Conservation (phyloP, 2,329 filamentous ascomycete genomes). For the Lachnellula willkommii region DNA sequence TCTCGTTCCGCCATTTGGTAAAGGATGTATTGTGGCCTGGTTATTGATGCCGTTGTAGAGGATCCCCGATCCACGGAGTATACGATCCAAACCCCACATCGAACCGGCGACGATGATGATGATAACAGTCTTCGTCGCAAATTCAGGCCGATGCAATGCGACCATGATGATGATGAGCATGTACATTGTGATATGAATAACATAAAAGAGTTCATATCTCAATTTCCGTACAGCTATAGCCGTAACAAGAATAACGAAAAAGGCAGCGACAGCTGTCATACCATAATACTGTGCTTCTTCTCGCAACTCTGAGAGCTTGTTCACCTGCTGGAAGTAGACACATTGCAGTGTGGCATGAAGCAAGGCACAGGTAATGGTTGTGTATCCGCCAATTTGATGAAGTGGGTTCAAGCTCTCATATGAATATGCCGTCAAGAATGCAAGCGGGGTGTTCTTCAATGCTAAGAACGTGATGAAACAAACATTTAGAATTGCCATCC, state of each 20-base stretch:
- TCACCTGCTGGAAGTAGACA: conserved; percentile 25
- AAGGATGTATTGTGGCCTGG: conserved; percentile 46
- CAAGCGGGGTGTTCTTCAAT: conserved; percentile 54
- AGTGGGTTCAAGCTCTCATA: conserved; percentile 56
- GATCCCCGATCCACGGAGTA: conserved; percentile 43
- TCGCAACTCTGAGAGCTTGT: conserved; percentile 34
- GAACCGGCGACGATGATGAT: conserved; percentile 39
- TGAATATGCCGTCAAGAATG: conserved; percentile 47
- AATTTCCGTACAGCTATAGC: conserved; percentile 39
- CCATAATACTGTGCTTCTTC: conserved; percentile 31
- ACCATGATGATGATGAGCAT: conserved; percentile 43
- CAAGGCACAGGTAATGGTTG: conserved; percentile 41
- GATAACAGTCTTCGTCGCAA: conserved; percentile 37
- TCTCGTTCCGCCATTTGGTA: conserved; percentile 50
- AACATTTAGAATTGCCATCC: conserved; percentile 46
- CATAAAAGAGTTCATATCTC: conserved; percentile 53
- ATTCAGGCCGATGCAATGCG: conserved; percentile 47
- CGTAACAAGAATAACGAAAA: conserved; percentile 40
- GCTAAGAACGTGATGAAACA: conserved; percentile 48
- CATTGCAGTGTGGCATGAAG: conserved; percentile 37
- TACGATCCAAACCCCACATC: conserved; percentile 48
- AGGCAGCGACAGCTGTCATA: conserved; percentile 43
- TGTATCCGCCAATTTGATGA: conserved; percentile 49
- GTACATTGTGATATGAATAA: conserved; percentile 47
- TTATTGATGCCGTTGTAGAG: conserved; percentile 45